Evolutionary conservation across 2,329 filamentous ascomycete species (phyloP).

Genomic region (Cladosporium colombiae): DNA sequence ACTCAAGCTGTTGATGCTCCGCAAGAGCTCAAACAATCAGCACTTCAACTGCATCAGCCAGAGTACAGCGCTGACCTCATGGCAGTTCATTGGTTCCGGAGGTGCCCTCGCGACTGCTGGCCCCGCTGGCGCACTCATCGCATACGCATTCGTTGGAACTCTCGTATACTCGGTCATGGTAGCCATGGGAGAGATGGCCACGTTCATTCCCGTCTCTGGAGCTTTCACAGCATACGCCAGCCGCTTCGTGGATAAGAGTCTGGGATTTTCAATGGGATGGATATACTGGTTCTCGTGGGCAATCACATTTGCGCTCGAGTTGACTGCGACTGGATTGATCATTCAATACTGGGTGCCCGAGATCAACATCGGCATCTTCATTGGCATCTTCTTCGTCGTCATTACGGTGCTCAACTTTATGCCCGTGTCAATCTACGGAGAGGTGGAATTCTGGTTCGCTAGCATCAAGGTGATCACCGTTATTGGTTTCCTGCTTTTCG

Average conservation of each 20-base stretch:
- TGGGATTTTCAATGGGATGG: conserved; percentile 54
- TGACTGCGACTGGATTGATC: conserved; percentile 42
- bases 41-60: not conserved
- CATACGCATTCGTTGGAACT: conserved; percentile 48
- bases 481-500: conserved; percentile 47
- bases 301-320: conserved; percentile 43
- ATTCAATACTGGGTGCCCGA: conserved; percentile 44
- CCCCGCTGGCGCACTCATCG: conserved; percentile 48
- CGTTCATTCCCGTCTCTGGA: conserved; percentile 61
- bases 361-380: conserved; percentile 45
- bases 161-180: conserved; percentile 52
- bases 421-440: conserved; percentile 54
- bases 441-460: conserved; percentile 58
- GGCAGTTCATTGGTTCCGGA: conserved; percentile 46
- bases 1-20: not conserved
- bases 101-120: conserved; percentile 41
- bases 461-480: conserved; percentile 55
- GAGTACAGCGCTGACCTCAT: conserved; percentile 33
- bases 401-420: conserved; percentile 52
- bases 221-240: conserved; percentile 54
- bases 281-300: conserved; percentile 47
- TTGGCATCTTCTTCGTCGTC: conserved; percentile 38
- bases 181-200: conserved; percentile 57
- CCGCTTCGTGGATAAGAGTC: conserved; percentile 46
- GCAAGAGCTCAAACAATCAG: no score